Base-by-base conservation (phyloP, 495 filamentous ascomycete species). In the Hypoxylon intermedium region DNA sequence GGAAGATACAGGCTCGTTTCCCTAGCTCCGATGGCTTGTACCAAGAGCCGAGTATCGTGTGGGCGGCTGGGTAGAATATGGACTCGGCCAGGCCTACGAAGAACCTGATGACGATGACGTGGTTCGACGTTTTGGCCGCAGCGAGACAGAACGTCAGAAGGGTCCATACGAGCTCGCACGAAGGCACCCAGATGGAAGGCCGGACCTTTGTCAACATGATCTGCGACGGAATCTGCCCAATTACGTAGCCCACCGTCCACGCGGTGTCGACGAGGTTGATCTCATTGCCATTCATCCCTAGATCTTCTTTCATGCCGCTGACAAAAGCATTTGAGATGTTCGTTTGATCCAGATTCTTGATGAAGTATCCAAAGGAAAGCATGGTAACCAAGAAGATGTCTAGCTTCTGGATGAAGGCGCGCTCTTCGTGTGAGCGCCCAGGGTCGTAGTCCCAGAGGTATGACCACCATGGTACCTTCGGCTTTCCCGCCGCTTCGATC, bases 61-160 rank as follows among this genome's bases (percentile, higher is more conserved):
- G 66, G 5, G 58, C 61, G 3, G 56, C 65, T 6, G 62, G 60
- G 1, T 77, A 77, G 34, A 81, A 77, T 13, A 77, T 75, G 60
- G 71, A 42, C 30, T 83, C 80, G 11, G 75, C 74, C 13, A 81
- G 55, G 9, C 80, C 80, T 1, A 83, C 74, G 15, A 83, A 60
- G 56, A 83, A 80, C 0, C 80, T 74, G 21, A 68, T 61, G 19
- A 33, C 56, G 49, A 72, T 73, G 45, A 74, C 61, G 31, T 67
- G 53, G 30, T 67, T 56, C 33, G 62, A 59, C 18, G 68, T 63
- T 33, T 65, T 71, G 20, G 65, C 65, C 2, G 67, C 65, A 3
- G 72, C 67, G 20, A 69, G 67, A 19, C 65, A 70, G 38, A 77
- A 67, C 0, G 73, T 75, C 47, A 73, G 62, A 18, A 69, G 26